phyloP scores from a whole-genome alignment of 164 flowering plant species.

The Magnolia kwangsiensis region DNA sequence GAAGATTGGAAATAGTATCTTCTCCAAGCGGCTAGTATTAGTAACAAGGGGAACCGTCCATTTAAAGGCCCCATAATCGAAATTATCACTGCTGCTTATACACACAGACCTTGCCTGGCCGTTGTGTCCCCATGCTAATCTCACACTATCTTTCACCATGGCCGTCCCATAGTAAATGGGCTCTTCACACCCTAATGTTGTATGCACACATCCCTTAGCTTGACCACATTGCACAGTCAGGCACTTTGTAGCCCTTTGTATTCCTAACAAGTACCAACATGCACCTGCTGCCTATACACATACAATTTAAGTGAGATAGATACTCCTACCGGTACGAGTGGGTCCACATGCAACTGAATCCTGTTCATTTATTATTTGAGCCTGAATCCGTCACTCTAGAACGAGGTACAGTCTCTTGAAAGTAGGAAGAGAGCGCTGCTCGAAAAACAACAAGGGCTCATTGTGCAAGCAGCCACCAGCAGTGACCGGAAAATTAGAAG shows the following conservation, averaged over 20 bases:
- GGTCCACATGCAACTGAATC: not conserved
- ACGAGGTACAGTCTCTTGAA: not conserved
- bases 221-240: slow-evolving; percentile 54
- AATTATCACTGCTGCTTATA: slow-evolving; percentile 44
- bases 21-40: slow-evolving; percentile 72
- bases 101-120: slow-evolving; percentile 49
- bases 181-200: slow-evolving; percentile 52
- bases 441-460: not conserved
- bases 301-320: not conserved
- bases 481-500: not conserved
- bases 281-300: slow-evolving; percentile 86
- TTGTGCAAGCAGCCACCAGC: no score
- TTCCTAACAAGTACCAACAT: slow-evolving; percentile 93
- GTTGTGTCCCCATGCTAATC: slow-evolving; percentile 66
- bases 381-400: not conserved
- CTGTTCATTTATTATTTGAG: no score
- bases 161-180: slow-evolving; percentile 68
- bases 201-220: slow-evolving; percentile 39
- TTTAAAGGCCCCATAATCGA: slow-evolving; percentile 72
- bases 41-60: slow-evolving; percentile 87
- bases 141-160: slow-evolving; percentile 32
- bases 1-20: slow-evolving; percentile 85
- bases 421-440: slow-evolving; percentile 1
- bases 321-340: not conserved
- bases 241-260: slow-evolving; percentile 80